phyloP scores from a whole-genome alignment of 2,329 filamentous ascomycete species.

The Sclerotinia trifoliorum region DNA sequence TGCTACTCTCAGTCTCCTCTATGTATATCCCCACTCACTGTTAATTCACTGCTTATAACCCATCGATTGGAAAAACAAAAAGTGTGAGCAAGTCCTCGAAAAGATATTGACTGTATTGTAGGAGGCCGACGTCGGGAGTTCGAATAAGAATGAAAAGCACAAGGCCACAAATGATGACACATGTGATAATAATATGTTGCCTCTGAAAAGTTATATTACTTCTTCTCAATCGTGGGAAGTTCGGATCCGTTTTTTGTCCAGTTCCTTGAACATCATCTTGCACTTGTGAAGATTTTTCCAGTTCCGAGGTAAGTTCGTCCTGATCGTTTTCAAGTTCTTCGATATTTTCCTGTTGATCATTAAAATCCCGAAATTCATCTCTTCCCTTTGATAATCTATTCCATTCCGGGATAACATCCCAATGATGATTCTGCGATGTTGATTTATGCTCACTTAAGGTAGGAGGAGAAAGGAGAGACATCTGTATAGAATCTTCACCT shows the following conservation, averaged over 20 bases:
- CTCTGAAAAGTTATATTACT: neutral
- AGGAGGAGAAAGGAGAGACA: neutral
- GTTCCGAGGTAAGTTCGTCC: neutral
- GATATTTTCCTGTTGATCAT: neutral
- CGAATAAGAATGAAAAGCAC: neutral
- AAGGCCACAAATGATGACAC: neutral
- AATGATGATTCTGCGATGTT: neutral
- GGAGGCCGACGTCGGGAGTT: too few species aligned
- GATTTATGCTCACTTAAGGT: neutral
- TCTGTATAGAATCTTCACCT: too few species aligned
- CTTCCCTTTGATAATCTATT: neutral
- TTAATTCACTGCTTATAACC: too few species aligned
- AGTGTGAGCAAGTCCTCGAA: neutral
- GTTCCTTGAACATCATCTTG: neutral
- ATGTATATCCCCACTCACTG: too few species aligned
- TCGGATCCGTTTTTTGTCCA: neutral
- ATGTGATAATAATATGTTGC: neutral
- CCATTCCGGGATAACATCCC: neutral
- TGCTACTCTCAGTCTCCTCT: too few species aligned
- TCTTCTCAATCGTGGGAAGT: neutral
- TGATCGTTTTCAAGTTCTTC: neutral
- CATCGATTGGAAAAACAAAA: neutral
- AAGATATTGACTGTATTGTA: neutral
- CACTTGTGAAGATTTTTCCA: neutral
- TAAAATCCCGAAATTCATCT: rapidly evolving